Evolutionary conservation across 129 eudicot genomes (phyloP).

Genomic region (Silybum marianum): DNA sequence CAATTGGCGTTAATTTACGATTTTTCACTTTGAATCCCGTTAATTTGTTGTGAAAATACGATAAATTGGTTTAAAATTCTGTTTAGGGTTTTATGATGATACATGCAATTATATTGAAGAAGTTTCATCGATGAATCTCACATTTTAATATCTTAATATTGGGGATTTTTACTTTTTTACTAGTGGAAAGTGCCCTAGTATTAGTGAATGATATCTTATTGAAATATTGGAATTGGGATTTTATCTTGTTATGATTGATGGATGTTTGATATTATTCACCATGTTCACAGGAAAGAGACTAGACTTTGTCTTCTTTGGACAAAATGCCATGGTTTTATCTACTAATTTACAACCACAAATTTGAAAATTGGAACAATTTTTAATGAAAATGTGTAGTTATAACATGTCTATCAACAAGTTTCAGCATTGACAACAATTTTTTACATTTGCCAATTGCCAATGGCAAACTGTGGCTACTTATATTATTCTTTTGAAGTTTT

Average conservation of each 20-base stretch:
- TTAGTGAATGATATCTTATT: not conserved
- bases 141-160: not conserved
- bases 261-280: not conserved
- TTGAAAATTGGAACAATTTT: not conserved
- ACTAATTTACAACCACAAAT: not conserved
- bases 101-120: not conserved
- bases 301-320: not conserved
- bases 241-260: not conserved
- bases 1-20: not conserved
- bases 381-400: not conserved
- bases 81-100: slow-evolving; percentile 13
- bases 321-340: not conserved
- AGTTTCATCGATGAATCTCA: not conserved
- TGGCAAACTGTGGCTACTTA: not conserved
- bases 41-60: not conserved
- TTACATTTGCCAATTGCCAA: not conserved
- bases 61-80: not conserved
- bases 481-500: not conserved
- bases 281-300: not conserved
- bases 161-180: not conserved
- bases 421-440: not conserved
- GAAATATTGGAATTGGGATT: not conserved
- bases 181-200: not conserved
- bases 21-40: not conserved
- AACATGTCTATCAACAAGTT: not conserved